These are phyloP conservation scores for Asterionellopsis glacialis DNA, from an alignment of 108 stramenopile genomes.

Conservation along the genomic window DNA sequence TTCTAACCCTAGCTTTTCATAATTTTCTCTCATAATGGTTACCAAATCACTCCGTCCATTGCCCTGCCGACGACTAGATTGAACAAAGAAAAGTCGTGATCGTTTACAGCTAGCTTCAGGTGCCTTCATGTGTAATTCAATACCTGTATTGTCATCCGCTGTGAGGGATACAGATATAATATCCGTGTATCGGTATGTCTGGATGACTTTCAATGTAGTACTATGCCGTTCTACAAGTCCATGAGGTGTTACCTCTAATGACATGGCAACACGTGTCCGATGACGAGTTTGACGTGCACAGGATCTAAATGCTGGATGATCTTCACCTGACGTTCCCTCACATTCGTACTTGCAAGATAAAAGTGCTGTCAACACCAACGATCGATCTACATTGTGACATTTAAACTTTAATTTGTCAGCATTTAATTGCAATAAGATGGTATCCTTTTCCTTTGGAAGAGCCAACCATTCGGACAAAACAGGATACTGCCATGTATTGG, in stretches of 20 bases:
- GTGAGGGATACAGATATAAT: conserved; percentile 35
- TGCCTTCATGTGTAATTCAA: conserved; percentile 28
- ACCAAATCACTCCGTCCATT: conserved; percentile 28
- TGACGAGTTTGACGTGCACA: conserved; percentile 38
- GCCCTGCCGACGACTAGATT: conserved; percentile 5
- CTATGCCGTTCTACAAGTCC: conserved; percentile 40
- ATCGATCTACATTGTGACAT: conserved; percentile 37
- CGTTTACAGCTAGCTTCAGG: neutral
- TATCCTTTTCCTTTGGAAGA: conserved; percentile 32
- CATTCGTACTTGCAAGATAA: conserved; percentile 25
- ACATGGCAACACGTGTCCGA: conserved; percentile 23
- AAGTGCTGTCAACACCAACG: conserved; percentile 32
- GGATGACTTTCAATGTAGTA: conserved; percentile 16
- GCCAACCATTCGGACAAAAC: conserved; percentile 31
- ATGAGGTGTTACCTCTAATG: conserved; percentile 36
- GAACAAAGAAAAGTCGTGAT: conserved; percentile 35
- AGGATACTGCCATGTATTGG: conserved; percentile 52
- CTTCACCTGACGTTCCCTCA: conserved; percentile 1
- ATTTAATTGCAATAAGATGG: conserved; percentile 36
- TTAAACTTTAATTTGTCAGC: conserved; percentile 59
- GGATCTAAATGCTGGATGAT: neutral
- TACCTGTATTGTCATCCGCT: conserved; percentile 37
- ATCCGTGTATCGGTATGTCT: conserved; percentile 40
- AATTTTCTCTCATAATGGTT: conserved; percentile 28
- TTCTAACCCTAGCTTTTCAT: conserved; percentile 28